phyloP scores from a whole-genome alignment of 2,329 filamentous ascomycete genomes.

The Botrytis pseudocinerea region DNA sequence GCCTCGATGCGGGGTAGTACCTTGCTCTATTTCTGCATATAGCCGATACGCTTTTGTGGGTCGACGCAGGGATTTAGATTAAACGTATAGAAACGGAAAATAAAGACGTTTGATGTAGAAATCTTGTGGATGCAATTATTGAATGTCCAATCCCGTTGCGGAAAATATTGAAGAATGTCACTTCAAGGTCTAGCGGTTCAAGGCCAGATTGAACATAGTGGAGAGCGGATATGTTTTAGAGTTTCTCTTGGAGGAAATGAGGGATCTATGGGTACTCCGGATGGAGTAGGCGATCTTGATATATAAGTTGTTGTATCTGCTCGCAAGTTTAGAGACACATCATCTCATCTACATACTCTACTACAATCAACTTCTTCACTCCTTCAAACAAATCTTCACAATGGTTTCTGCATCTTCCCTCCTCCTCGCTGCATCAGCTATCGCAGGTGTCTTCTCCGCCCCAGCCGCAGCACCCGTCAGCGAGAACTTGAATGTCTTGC shows the following conservation, averaged over 20 bases:
- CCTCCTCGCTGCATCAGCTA: constrained; percentile 20
- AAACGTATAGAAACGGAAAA: not conserved
- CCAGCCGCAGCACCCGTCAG: constrained; percentile 8
- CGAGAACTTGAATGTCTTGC: constrained; percentile 5
- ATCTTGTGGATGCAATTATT: not conserved
- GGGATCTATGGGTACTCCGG: not conserved
- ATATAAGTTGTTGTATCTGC: not conserved
- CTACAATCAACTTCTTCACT: not conserved
- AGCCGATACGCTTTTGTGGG: not conserved
- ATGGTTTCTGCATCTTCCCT: constrained; percentile 19
- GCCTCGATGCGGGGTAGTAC: not conserved
- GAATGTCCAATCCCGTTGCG: not conserved
- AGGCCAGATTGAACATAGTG: not conserved
- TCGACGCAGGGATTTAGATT: not conserved
- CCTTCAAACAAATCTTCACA: not conserved
- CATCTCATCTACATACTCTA: not conserved
- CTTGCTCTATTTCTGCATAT: not conserved
- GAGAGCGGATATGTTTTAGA: not conserved
- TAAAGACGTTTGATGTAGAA: constrained; percentile 1
- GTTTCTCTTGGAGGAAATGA: not conserved
- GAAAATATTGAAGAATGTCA: not conserved
- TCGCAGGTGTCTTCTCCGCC: constrained; percentile 15
- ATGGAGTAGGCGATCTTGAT: not conserved
- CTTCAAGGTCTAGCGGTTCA: not conserved
- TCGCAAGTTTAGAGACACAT: not conserved